Percentiles rank a stretch among this genome's conserved stretches.
Conservation (phyloP, 495 filamentous ascomycete genomes). For the Lepraria neglecta region DNA sequence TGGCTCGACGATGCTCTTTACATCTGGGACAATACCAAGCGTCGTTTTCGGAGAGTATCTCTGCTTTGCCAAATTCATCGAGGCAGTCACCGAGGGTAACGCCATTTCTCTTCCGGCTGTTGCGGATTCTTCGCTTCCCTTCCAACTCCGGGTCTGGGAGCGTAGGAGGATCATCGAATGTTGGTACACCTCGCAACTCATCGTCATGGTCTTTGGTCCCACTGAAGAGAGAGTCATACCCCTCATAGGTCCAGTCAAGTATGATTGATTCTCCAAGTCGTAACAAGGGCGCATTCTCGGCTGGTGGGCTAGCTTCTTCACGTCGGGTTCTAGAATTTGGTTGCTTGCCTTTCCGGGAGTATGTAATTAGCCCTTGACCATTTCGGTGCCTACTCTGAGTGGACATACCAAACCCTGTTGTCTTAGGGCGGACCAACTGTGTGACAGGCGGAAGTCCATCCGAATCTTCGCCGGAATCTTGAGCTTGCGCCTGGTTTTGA, state of each 20-base stretch:
- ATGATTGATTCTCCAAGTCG: slow-evolving; percentile 74
- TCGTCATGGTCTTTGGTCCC: slow-evolving; percentile 35
- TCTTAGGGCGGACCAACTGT: slow-evolving; percentile 19
- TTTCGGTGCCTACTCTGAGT: slow-evolving; percentile 21
- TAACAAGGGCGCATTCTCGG: slow-evolving; percentile 51
- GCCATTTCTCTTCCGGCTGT: slow-evolving; percentile 60
- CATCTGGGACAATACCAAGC: slow-evolving; percentile 95
- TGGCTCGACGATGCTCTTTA: slow-evolving; percentile 85
- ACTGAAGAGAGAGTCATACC: slow-evolving; percentile 63
- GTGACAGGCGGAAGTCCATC: slow-evolving; percentile 28
- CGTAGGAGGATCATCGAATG: slow-evolving; percentile 45
- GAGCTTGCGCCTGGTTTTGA: slow-evolving; percentile 10
- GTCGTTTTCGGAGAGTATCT: slow-evolving; percentile 87
- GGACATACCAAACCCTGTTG: slow-evolving; percentile 25
- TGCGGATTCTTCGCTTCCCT: slow-evolving; percentile 51
- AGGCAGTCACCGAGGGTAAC: slow-evolving; percentile 86
- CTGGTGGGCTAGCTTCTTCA: slow-evolving; percentile 3
- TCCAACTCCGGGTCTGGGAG: slow-evolving; percentile 63
- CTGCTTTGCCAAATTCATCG: slow-evolving; percentile 83
- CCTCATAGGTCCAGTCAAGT: slow-evolving; percentile 69
- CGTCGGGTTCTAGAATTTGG: slow-evolving; percentile 17
- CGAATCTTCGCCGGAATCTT: slow-evolving; percentile 29
- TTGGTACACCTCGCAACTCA: slow-evolving; percentile 47
- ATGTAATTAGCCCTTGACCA: slow-evolving; percentile 29
- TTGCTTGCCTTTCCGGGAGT: slow-evolving; percentile 29